These are phyloP conservation scores for Rhizophora apiculata DNA, from an alignment of 345 rosid species.

Conservation along the genomic window DNA sequence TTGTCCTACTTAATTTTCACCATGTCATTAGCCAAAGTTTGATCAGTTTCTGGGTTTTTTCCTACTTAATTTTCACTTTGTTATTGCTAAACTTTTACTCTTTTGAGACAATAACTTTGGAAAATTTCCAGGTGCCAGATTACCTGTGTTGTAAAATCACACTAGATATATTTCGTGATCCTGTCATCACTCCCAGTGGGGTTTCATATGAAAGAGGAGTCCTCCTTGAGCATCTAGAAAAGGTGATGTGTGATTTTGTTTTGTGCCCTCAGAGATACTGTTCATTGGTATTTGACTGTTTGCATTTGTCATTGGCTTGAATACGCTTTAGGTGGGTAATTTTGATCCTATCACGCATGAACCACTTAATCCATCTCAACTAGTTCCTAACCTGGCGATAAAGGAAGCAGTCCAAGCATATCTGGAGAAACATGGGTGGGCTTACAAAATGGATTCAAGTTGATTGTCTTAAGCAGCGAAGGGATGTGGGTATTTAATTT, in stretches of 20 bases:
- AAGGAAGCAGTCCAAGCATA: constrained; percentile 87
- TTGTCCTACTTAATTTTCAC: not conserved
- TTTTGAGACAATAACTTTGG: not conserved
- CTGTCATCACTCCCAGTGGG: constrained; percentile 88
- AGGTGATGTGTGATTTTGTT: constrained; percentile 40
- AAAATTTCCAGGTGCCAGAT: constrained; percentile 72
- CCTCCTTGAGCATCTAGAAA: constrained; percentile 76
- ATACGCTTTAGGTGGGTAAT: constrained; percentile 54
- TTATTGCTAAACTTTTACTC: not conserved
- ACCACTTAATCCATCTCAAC: constrained; percentile 46
- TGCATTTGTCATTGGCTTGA: not conserved
- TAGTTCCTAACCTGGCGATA: constrained; percentile 69
- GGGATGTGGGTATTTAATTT: not conserved
- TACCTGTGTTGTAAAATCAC: constrained; percentile 83
- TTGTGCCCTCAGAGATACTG: not conserved
- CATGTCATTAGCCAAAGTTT: not conserved
- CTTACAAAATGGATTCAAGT: constrained; percentile 44
- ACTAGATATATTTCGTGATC: constrained; percentile 84
- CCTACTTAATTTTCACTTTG: not conserved
- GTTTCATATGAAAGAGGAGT: constrained; percentile 81
- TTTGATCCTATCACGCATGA: constrained; percentile 90
- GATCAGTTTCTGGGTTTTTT: not conserved
- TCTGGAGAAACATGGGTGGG: constrained; percentile 75
- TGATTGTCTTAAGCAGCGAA: not conserved
- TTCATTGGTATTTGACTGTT: not conserved